Conservation (phyloP, 495 filamentous ascomycete species). For the Aspergillus nidulans region DNA sequence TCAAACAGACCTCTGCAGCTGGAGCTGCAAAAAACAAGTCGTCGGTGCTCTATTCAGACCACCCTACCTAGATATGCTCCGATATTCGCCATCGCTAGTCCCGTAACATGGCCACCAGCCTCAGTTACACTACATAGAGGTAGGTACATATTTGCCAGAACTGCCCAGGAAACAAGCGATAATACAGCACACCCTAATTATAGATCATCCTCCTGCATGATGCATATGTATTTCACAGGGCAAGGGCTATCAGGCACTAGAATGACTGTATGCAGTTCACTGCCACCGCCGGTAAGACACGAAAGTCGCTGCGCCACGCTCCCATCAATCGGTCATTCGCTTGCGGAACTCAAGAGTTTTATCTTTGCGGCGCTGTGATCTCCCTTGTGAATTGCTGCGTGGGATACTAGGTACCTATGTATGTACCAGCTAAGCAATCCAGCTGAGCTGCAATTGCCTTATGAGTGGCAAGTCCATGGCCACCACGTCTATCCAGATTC, state of each 20-base stretch:
- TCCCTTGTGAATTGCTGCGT: background rate
- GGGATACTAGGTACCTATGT: no score
- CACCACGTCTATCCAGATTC: background rate
- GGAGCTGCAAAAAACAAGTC: no score
- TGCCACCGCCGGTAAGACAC: constrained; percentile 14
- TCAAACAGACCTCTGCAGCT: background rate
- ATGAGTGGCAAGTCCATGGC: background rate
- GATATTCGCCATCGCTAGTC: background rate
- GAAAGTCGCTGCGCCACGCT: constrained; percentile 8
- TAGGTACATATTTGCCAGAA: background rate
- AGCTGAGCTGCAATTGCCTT: background rate
- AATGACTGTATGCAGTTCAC: constrained; percentile 1
- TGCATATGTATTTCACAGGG: background rate
- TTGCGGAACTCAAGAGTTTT: background rate
- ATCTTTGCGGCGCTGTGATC: background rate
- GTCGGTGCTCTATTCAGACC: no score
- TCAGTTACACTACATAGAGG: background rate
- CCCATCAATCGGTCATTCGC: constrained; percentile 1
- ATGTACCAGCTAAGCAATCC: background rate
- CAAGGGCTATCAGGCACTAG: background rate
- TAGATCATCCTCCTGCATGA: constrained; percentile 8
- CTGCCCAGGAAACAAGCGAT: background rate
- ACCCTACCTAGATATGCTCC: background rate
- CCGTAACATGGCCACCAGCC: background rate
- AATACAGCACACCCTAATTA: constrained; percentile 2